Evolutionary conservation across 768 basidiomycete genomes (phyloP).

Genomic region (Podaxis sp.): DNA sequence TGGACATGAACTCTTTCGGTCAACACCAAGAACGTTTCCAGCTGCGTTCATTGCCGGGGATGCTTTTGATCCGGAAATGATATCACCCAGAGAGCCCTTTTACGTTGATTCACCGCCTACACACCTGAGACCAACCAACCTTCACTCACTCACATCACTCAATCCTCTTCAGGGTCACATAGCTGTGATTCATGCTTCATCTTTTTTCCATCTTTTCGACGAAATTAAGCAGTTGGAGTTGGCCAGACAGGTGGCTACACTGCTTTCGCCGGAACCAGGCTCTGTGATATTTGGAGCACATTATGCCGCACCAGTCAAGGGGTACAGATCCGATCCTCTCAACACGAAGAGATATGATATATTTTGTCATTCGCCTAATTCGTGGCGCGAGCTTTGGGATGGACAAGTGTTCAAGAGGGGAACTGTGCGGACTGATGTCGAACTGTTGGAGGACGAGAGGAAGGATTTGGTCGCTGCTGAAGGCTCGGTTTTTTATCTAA

Average conservation of each 20-base stretch:
- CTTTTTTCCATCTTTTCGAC: slow-evolving; percentile 38
- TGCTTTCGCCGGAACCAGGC: not conserved
- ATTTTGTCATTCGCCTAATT: not conserved
- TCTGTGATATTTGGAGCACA: not conserved
- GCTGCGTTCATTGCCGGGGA: slow-evolving; percentile 57
- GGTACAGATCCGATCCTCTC: too few species aligned
- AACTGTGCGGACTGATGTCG: not conserved
- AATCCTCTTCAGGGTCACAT: slow-evolving; percentile 40
- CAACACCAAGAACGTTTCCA: slow-evolving; percentile 50
- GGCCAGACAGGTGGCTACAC: slow-evolving; percentile 26
- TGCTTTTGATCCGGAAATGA: slow-evolving; percentile 44
- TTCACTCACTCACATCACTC: slow-evolving; percentile 21
- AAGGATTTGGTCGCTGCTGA: not conserved
- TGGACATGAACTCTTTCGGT: slow-evolving; percentile 60
- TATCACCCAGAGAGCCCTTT: slow-evolving; percentile 31
- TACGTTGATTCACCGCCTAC: slow-evolving; percentile 4
- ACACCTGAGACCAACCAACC: not conserved
- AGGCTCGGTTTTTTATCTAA: not conserved
- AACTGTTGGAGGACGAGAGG: not conserved
- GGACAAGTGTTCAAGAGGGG: not conserved
- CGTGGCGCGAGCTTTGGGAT: not conserved
- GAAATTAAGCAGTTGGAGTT: slow-evolving; percentile 31
- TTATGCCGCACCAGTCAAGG: not conserved
- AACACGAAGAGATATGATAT: not conserved
- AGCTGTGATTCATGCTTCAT: slow-evolving; percentile 11